phyloP scores from a whole-genome alignment of 768 basidiomycete genomes.

The Leccinum subgranulosum region DNA sequence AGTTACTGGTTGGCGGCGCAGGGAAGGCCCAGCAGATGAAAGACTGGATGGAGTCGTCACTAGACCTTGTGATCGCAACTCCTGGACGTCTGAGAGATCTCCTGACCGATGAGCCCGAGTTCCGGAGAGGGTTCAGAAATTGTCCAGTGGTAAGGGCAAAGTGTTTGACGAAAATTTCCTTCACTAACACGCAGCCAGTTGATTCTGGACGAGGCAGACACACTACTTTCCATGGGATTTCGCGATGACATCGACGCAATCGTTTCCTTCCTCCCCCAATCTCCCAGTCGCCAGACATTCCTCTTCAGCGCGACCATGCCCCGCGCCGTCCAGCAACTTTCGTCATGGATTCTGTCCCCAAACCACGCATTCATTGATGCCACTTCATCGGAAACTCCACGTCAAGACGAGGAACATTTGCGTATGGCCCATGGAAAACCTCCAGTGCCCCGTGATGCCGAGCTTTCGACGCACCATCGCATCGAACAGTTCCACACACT shows the following conservation, averaged over 20 bases:
- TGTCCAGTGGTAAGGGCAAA: conserved; percentile 54
- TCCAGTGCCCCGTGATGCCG: conserved; percentile 1
- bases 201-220: conserved; percentile 91
- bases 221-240: conserved; percentile 90
- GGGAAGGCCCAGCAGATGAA: conserved; percentile 64
- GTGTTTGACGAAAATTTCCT: background rate
- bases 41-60: conserved; percentile 58
- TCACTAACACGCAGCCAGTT: conserved; percentile 47
- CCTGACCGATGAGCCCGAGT: conserved; percentile 53
- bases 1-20: conserved; percentile 75
- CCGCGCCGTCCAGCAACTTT: conserved; percentile 65
- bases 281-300: conserved; percentile 79
- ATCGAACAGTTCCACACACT: conserved; percentile 83
- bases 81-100: conserved; percentile 85
- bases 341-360: conserved; percentile 52
- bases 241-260: conserved; percentile 81
- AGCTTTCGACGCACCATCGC: conserved; percentile 59
- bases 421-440: background rate
- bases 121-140: conserved; percentile 49
- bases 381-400: conserved; percentile 44
- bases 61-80: conserved; percentile 85
- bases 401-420: background rate
- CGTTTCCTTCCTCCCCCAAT: conserved; percentile 53
- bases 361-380: conserved; percentile 75
- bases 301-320: conserved; percentile 90